phyloP scores from a whole-genome alignment of 345 rosid species.

The Populus nigra region DNA sequence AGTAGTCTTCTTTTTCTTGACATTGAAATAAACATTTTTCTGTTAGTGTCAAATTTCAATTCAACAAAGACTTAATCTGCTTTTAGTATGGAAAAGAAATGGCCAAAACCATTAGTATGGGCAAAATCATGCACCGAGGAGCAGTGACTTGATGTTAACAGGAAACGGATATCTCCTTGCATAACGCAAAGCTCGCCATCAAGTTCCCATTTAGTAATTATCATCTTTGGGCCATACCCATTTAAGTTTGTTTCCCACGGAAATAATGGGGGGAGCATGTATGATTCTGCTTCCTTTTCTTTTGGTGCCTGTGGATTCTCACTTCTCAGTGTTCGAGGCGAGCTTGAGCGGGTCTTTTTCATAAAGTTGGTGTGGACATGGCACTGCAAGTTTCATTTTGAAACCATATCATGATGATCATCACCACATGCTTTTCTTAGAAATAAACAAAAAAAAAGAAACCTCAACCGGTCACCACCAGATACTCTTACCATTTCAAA shows the following conservation, averaged over 20 bases:
- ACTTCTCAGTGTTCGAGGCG: background rate
- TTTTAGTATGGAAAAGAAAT: background rate
- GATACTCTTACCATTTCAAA: background rate
- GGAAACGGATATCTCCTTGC: conserved; percentile 1
- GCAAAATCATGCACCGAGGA: background rate
- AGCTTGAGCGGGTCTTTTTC: conserved; percentile 10
- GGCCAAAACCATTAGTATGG: background rate
- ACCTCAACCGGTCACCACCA: background rate
- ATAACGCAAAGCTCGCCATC: conserved; percentile 16
- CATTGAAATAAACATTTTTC: background rate
- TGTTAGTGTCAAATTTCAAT: conserved; percentile 3
- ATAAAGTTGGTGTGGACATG: conserved; percentile 20
- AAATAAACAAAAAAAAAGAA: conserved; percentile 2
- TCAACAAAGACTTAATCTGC: background rate
- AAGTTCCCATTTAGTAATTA: conserved; percentile 10
- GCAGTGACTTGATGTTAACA: conserved; percentile 7
- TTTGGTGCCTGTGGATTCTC: conserved; percentile 14
- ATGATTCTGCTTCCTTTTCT: conserved; percentile 8
- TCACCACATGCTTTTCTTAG: conserved; percentile 16
- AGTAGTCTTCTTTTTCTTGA: background rate
- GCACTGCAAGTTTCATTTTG: conserved; percentile 18
- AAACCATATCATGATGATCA: conserved; percentile 24
- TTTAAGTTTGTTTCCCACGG: conserved; percentile 30
- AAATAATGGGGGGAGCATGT: conserved; percentile 14
- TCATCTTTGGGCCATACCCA: conserved; percentile 45